Percentiles rank a stretch among this genome's conserved stretches.
phyloP scores from a whole-genome alignment of 768 basidiomycete species.

The Coprinopsis cinerea region DNA sequence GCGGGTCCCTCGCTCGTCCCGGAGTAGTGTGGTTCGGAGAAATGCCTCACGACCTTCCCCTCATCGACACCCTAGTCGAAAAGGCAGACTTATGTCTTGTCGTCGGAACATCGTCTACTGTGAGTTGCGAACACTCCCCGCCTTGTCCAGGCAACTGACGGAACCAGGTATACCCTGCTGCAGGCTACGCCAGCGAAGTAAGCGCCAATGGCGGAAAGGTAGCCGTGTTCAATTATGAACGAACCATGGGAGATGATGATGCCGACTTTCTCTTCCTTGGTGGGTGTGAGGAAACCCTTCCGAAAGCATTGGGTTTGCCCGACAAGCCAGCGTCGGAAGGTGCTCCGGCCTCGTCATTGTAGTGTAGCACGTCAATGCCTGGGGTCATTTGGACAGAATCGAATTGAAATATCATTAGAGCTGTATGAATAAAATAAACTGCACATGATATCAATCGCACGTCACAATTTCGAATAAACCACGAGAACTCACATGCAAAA shows the following conservation, averaged over 20 bases:
- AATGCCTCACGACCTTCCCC: constrained; percentile 28
- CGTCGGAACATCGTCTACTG: constrained; percentile 49
- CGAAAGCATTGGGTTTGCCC: constrained; percentile 30
- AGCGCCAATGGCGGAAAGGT: constrained; percentile 31
- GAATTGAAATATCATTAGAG: too few relatives aligned
- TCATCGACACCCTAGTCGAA: constrained; percentile 35
- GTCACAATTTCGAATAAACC: neutral
- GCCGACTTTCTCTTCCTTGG: constrained; percentile 49
- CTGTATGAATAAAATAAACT: neutral
- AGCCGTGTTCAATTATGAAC: constrained; percentile 35
- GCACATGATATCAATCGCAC: neutral
- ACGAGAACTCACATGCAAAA: neutral
- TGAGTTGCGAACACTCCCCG: constrained; percentile 17
- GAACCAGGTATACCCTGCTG: constrained; percentile 39
- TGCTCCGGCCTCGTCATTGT: neutral
- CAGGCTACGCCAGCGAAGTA: constrained; percentile 30
- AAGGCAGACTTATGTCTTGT: constrained; percentile 49
- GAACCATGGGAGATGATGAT: constrained; percentile 28
- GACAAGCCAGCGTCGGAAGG: neutral
- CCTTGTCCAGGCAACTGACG: neutral
- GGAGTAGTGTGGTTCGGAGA: constrained; percentile 61
- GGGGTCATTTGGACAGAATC: too few relatives aligned
- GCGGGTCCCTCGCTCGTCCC: constrained; percentile 39
- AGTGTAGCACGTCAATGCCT: neutral
- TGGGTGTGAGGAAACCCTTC: constrained; percentile 41